Evolutionary conservation across 495 filamentous ascomycete genomes (phyloP).

Genomic region (Zalerion maritima): DNA sequence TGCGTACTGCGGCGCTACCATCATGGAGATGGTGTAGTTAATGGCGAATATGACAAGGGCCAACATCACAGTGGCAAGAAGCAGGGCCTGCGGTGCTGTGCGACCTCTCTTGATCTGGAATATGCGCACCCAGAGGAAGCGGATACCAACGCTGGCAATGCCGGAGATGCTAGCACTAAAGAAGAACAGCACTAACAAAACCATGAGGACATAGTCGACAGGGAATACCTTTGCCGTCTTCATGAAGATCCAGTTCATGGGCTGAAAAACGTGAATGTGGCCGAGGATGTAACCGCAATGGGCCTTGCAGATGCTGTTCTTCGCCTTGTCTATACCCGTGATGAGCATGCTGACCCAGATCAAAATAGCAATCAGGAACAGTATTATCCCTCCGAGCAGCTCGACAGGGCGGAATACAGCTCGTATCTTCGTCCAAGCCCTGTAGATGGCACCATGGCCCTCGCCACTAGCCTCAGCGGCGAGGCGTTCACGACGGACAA

Average conservation of each 20-base stretch:
- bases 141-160: constrained; percentile 73
- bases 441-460: constrained; percentile 51
- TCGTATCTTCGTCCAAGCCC: constrained; percentile 59
- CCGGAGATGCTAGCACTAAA: constrained; percentile 79
- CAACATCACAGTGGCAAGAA: constrained; percentile 80
- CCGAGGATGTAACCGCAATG: constrained; percentile 90
- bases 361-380: constrained; percentile 53
- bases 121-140: constrained; percentile 85
- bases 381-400: constrained; percentile 65
- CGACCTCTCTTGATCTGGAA: constrained; percentile 82
- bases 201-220: constrained; percentile 81
- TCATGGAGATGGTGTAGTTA: constrained; percentile 82
- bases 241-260: constrained; percentile 82
- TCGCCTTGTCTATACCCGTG: constrained; percentile 89
- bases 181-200: constrained; percentile 65
- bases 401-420: constrained; percentile 71
- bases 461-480: constrained; percentile 69
- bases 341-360: constrained; percentile 88
- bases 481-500: constrained; percentile 77
- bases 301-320: constrained; percentile 81
- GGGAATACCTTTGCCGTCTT: constrained; percentile 73
- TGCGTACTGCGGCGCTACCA: constrained; percentile 86
- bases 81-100: constrained; percentile 82
- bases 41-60: constrained; percentile 77
- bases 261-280: constrained; percentile 84